Evolutionary conservation across 192 early-diverging fungal species (phyloP), one percentile per base, ranked within the genome.

Genomic region (Lobosporangium transversale): DNA sequence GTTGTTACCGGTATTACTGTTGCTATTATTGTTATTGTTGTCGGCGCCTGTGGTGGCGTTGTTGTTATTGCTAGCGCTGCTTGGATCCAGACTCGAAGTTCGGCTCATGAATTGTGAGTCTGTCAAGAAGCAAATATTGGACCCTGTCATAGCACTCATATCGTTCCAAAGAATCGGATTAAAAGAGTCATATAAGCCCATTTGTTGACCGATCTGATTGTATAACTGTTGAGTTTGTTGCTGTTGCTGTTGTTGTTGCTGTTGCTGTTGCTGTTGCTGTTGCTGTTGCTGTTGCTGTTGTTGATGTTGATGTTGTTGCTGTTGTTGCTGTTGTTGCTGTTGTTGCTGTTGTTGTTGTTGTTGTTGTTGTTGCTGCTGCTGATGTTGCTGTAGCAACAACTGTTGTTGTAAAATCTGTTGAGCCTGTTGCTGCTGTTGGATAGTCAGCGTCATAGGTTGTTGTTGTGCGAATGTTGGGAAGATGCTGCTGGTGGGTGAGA

Each of bases 161-260:
- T 67, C 73, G 2, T 36, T 29, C 73, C 73, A 76, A 14, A 76
- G 60, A 5, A 44, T 62, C 17, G 64, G 65, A 18, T 67, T 67
- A 27, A 76, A 62, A 4, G 73, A 57, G 5, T 76, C 73, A 32
- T 62, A 76, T 15, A 76, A 59, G 26, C 64, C 59, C 18, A 67
- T 62, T 27, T 61, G 63, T 42, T 75, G 73, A 15, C 73, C 73
- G 23, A 76, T 54, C 44, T 75, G 71, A 23, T 61, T 66, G 29
- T 55, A 66, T 17, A 75, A 29, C 45, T 66, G 71, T n/a, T 75
- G 69, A 14, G 50, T 21, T 42, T 70, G 74, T 37, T 68, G 66
- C 20, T 53, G 50, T 24, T 68, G 66, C 15, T 58, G 52, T 29
- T 66, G 64, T 1, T 45, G 43, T 42, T 66, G 64, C 32, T 58